phyloP scores from a whole-genome alignment of 164 flowering plant species.

The Stephania japonica region DNA sequence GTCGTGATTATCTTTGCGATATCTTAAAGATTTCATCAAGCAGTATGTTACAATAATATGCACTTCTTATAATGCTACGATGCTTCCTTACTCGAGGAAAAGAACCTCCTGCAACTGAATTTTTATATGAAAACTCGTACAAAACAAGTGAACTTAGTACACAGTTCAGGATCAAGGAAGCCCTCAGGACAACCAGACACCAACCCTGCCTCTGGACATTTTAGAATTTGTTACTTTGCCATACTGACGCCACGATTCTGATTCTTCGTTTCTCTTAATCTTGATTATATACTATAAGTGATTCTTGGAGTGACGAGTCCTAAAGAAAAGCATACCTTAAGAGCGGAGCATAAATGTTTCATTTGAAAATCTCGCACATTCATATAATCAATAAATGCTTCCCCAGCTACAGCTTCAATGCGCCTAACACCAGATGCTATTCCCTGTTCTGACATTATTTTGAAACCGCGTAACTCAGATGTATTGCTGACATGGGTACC shows the following conservation, averaged over 20 bases:
- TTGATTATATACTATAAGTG: not conserved
- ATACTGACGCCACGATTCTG: not conserved
- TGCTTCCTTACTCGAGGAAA: not conserved
- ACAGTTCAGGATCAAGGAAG: no score
- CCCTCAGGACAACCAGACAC: not conserved
- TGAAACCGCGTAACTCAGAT: constrained; percentile 85
- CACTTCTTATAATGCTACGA: not conserved
- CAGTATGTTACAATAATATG: not conserved
- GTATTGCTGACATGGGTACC: constrained; percentile 93
- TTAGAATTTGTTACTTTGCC: not conserved
- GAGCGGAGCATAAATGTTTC: constrained; percentile 71
- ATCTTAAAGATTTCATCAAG: not conserved
- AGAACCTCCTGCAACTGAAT: no score
- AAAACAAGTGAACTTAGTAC: no score
- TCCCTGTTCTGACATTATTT: constrained; percentile 88
- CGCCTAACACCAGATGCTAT: constrained; percentile 89
- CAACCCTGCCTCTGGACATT: not conserved
- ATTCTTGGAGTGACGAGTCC: not conserved
- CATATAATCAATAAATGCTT: constrained; percentile 69
- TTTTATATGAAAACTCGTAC: no score
- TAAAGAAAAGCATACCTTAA: constrained; percentile 42
- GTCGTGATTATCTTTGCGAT: not conserved
- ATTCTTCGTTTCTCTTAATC: not conserved
- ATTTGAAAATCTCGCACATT: constrained; percentile 52
- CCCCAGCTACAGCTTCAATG: constrained; percentile 91